Percentiles rank a stretch among this genome's conserved stretches.
phyloP scores from a whole-genome alignment of 305 asterid genomes.

The Euphrasia arctica region DNA sequence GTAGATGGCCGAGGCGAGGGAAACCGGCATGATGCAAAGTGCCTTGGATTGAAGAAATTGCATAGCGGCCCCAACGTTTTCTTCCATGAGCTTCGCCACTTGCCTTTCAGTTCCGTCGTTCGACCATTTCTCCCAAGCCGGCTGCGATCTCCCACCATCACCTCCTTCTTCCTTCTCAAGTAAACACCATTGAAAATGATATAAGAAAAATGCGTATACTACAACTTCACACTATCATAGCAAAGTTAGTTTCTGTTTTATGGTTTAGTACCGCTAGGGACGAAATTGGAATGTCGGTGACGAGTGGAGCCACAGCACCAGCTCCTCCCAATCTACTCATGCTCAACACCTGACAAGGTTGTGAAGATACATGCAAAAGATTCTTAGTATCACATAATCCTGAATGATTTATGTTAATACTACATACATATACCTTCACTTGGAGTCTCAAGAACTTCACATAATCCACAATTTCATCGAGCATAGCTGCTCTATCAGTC shows the following conservation, averaged over 20 bases:
- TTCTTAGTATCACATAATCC: not conserved
- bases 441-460: slow-evolving; percentile 95
- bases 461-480: slow-evolving; percentile 96
- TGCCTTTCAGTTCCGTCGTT: slow-evolving; percentile 90
- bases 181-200: slow-evolving; percentile 30
- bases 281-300: slow-evolving; percentile 82
- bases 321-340: slow-evolving; percentile 99
- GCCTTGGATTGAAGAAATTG: slow-evolving; percentile 95
- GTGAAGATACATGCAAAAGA: slow-evolving; percentile 22
- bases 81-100: slow-evolving; percentile 97
- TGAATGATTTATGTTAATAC: not conserved
- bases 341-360: slow-evolving; percentile 76
- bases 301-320: slow-evolving; percentile 97
- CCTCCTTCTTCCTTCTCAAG: slow-evolving; percentile 56
- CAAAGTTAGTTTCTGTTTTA: slow-evolving; percentile 9
- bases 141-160: slow-evolving; percentile 62
- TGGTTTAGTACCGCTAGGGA: slow-evolving; percentile 56
- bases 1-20: slow-evolving; percentile 85
- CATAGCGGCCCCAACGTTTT: slow-evolving; percentile 93
- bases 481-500: slow-evolving; percentile 98
- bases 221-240: not conserved
- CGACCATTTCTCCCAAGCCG: slow-evolving; percentile 97
- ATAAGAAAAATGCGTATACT: slow-evolving; percentile 25
- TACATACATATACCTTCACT: slow-evolving; percentile 64
- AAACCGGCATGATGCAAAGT: slow-evolving; percentile 85